Evolutionary conservation across 257 asterid species (phyloP), one percentile per base, ranked within the genome.

Genomic region (Lycium ferocissimum): DNA sequence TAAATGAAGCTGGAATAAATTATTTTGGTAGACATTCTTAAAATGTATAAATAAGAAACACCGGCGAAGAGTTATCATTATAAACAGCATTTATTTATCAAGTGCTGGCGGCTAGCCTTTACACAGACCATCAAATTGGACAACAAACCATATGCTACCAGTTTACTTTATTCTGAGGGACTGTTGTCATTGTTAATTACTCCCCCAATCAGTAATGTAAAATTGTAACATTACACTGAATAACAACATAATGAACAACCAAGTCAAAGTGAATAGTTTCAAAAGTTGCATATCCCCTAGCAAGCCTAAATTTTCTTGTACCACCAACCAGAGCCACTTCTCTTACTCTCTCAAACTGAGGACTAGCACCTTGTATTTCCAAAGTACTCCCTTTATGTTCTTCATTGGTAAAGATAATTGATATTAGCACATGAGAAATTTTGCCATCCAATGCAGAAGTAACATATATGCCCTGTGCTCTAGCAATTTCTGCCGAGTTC

Each of bases 281-380:
- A 53, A 92, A 88, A 7, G 92, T 88, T 0, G 87, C 92, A 22
- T 84, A 92, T 7, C 96, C 96, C 2, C 90, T 89, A 26, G 94
- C 93, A 9, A 91, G 83, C 1, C 94, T 90, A 88, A 91, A 92
- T 35, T 82, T 87, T 35, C 94, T 89, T 18, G 94, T 91, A 80
- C 96, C 96, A 18, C 93, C 96, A 20, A 92, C 93, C 12, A 90
- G 88, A 51, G 95, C 87, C 86, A 92, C 90, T 88, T 91, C 95
- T 83, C 92, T 84, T 75, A 92, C 91, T 82, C 58, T 85, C 78
- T 90, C 94, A 18, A 90, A 87, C 8, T 90, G 93, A 7, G 90
- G 88, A 66, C 92, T 92, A 0, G 83, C 61, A 7, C 93, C 95
- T 81, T 92, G 96, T 3, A 91, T 72, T 75, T 90, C 91, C 84